Base-by-base conservation (phyloP, 805 yeast species). In the Candida suzukii region DNA sequence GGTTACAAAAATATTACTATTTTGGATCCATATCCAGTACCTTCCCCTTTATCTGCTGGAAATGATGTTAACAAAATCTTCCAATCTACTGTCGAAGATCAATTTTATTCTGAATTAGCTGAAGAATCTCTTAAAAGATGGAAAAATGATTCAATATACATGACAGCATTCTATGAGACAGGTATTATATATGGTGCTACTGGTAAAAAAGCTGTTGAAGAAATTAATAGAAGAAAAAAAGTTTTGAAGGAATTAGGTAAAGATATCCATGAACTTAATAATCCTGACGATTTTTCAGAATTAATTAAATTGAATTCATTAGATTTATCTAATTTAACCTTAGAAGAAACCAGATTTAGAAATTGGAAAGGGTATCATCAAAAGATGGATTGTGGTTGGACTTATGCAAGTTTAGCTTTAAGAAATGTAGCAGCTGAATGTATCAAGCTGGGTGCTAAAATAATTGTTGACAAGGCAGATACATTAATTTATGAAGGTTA, bases 21-120 rank as follows among this genome's bases (percentile, higher is more conserved):
- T 12, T 30, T 64, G 3, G 70, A 66, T 40, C 58, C 62, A 0
- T 56, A 53, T 41, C 50, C 51, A 4, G 49, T 61, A 7, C 71
- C 71, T 1, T 66, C 71, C 1, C 60, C 63, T 3, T 35, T 60
- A 3, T 51, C 66, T 19, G 73, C 73, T 14, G 71, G 66, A 11
- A 60, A 65, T 41, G 73, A 68, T 46, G 61, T 60, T 24, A 68
- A 68, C 53, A 68, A 68, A 46, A 57, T 68, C n/a, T 53, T 62
- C 31, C 52, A 61, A 30, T 51, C 58, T 10, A 52, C 52, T 22
- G 51, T 60, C n/a, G 60, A 58, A 29, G 46, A 42, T 32, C 44
- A 41, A 7, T 46, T 52, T 28, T 54, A 57, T 38, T 42, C 58
- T n/a, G 57, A 53, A 18, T 49, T 41, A 43, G 67, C 69, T 0